Evolutionary conservation across 129 eudicot species (phyloP).

Genomic region (Tanacetum coccineum): DNA sequence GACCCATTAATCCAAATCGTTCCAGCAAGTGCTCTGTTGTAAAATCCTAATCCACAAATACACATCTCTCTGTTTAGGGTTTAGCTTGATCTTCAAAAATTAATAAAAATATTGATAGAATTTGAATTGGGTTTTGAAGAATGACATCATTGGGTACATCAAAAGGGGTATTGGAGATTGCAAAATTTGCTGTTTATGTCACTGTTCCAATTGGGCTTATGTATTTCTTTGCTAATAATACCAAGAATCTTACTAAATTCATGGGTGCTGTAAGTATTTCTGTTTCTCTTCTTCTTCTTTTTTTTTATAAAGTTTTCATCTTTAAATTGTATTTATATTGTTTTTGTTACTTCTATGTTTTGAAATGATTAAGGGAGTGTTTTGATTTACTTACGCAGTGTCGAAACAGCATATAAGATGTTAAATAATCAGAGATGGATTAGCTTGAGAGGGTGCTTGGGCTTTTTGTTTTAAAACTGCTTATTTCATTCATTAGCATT

Average conservation of each 20-base stretch:
- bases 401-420: too few relatives aligned
- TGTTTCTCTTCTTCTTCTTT: not conserved
- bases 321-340: not conserved
- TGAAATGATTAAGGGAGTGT: too few relatives aligned
- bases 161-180: slow-evolving; percentile 90
- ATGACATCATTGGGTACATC: slow-evolving; percentile 90
- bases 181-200: slow-evolving; percentile 78
- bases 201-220: slow-evolving; percentile 80
- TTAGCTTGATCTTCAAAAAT: not conserved
- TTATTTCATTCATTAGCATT: too few relatives aligned
- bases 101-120: not conserved
- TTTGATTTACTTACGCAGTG: too few relatives aligned
- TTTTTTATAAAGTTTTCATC: not conserved
- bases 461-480: too few relatives aligned
- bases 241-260: slow-evolving; percentile 65
- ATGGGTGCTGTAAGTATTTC: slow-evolving; percentile 67
- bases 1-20: not conserved
- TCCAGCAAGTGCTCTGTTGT: slow-evolving; percentile 18
- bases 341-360: not conserved
- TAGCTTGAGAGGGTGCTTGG: too few relatives aligned
- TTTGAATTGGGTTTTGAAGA: slow-evolving; percentile 9
- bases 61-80: slow-evolving; percentile 24
- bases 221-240: slow-evolving; percentile 84
- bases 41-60: slow-evolving; percentile 22
- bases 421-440: too few relatives aligned